Evolutionary conservation across 225 moss, liverwort and hornwort genomes (phyloP).

Genomic region (Climacium dendroides): DNA sequence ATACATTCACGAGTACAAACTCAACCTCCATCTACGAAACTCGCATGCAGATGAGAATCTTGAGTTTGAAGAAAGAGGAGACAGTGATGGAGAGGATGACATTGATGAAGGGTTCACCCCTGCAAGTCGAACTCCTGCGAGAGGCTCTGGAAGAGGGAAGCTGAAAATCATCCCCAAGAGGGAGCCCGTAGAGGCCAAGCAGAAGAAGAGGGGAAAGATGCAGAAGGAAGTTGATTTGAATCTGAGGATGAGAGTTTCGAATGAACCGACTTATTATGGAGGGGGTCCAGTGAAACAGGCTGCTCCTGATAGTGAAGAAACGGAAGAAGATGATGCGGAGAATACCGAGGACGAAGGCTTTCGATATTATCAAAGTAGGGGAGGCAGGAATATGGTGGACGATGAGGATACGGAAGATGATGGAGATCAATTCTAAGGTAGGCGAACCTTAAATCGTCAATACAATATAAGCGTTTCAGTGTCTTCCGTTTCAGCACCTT

Average conservation of each 20-base stretch:
- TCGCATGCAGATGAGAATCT: constrained; percentile 46
- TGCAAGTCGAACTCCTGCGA: constrained; percentile 1
- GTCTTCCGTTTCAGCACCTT: too few species aligned
- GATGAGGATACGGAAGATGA: constrained; percentile 98
- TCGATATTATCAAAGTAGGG: constrained; percentile 2
- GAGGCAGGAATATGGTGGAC: constrained; percentile 15
- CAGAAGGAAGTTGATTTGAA: constrained; percentile 35
- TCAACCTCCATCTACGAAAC: constrained; percentile 87
- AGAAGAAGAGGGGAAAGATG: constrained; percentile 29
- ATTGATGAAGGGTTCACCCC: constrained; percentile 53
- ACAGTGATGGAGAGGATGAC: constrained; percentile 67
- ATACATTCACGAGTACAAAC: constrained; percentile 91
- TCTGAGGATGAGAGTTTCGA: constrained; percentile 27
- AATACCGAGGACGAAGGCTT: constrained; percentile 75
- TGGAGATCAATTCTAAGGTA: constrained; percentile 31
- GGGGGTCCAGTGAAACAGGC: constrained; percentile 18
- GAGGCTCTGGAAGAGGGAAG: constrained; percentile 66
- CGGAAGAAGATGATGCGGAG: constrained; percentile 82
- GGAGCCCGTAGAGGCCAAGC: constrained; percentile 29
- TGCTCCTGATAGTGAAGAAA: constrained; percentile 83
- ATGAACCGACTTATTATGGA: constrained; percentile 22
- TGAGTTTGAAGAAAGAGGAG: constrained; percentile 36
- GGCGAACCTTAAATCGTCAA: neutral
- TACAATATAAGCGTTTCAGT: neutral
- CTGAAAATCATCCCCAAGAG: constrained; percentile 50